Evolutionary conservation across 495 filamentous ascomycete genomes (phyloP).

Genomic region (Bathelium albidoporum): DNA sequence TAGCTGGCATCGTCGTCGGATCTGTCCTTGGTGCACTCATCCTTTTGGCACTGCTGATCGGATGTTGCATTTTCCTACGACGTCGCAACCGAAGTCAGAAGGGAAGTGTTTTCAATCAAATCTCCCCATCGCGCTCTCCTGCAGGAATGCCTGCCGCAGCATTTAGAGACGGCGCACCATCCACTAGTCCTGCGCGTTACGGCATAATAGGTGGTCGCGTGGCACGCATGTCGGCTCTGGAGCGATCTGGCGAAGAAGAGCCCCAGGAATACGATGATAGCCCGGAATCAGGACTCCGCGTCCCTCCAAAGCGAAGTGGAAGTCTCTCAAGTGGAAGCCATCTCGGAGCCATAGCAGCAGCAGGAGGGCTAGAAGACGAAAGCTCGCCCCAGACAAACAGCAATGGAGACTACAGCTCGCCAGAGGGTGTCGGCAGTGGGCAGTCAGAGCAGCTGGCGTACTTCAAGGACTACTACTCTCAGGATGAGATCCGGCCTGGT

Average conservation of each 20-base stretch:
- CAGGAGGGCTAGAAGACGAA: constrained; percentile 47
- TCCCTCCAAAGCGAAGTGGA: constrained; percentile 65
- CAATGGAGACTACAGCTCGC: constrained; percentile 61
- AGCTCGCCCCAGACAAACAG: constrained; percentile 59
- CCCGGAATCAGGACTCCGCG: constrained; percentile 52
- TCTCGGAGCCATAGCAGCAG: constrained; percentile 40
- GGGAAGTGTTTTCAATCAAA: constrained; percentile 68
- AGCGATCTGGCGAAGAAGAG: constrained; percentile 37
- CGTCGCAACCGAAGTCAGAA: constrained; percentile 49
- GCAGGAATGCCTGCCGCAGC: constrained; percentile 22
- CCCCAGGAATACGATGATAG: constrained; percentile 52
- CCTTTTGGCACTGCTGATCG: constrained; percentile 51
- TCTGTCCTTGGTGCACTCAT: constrained; percentile 62
- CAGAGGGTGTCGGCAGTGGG: constrained; percentile 70
- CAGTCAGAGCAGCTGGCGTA: constrained; percentile 89
- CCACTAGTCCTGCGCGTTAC: not conserved
- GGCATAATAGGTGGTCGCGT: constrained; percentile 66
- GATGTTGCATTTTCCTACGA: constrained; percentile 42
- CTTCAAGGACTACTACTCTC: constrained; percentile 98
- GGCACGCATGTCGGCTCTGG: constrained; percentile 89
- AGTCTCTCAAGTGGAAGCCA: constrained; percentile 84
- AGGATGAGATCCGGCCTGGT: constrained; percentile 86
- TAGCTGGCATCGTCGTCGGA: constrained; percentile 85
- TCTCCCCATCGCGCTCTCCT: constrained; percentile 54
- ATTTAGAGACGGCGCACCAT: constrained; percentile 21